Conservation (phyloP, 2,329 filamentous ascomycete species). For the Scytalidium lignicola region DNA sequence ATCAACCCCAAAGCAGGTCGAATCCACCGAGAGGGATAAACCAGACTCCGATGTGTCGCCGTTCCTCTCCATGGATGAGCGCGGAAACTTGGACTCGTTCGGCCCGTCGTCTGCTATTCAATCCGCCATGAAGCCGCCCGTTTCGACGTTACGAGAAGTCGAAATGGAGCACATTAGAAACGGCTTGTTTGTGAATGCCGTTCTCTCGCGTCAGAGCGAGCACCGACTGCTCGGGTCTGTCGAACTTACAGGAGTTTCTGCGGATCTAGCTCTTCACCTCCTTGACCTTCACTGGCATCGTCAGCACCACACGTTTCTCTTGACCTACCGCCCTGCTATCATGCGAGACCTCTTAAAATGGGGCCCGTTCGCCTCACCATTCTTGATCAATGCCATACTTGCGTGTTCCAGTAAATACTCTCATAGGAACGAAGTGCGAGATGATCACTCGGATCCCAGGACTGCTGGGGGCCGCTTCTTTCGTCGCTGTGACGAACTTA, state of each 20-base stretch:
- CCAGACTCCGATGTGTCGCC: background rate
- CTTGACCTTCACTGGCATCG: constrained; percentile 34
- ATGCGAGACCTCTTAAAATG: constrained; percentile 32
- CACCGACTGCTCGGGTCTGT: too few relatives aligned
- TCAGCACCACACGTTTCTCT: constrained; percentile 33
- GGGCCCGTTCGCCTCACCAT: constrained; percentile 32
- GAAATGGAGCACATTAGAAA: too few relatives aligned
- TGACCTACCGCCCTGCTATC: constrained; percentile 34
- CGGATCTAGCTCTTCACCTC: constrained; percentile 32
- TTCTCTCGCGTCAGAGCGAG: too few relatives aligned
- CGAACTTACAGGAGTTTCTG: constrained; percentile 17
- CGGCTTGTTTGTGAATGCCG: too few relatives aligned
- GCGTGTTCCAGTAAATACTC: constrained; percentile 34
- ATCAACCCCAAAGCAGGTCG: too few relatives aligned
- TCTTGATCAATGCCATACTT: constrained; percentile 37
- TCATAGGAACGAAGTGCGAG: constrained; percentile 29
- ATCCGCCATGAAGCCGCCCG: background rate
- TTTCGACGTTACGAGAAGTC: too few relatives aligned
- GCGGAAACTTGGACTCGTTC: constrained; percentile 2
- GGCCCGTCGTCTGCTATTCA: constrained; percentile 7
- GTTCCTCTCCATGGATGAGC: constrained; percentile 7
- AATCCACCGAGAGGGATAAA: too few relatives aligned
- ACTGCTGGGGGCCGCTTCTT: constrained; percentile 34
- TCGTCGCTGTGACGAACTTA: constrained; percentile 30
- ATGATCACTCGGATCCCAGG: constrained; percentile 28